Evolutionary conservation across 2,329 filamentous ascomycete genomes (phyloP), one percentile per base, ranked within the genome.

Genomic region (Pestalotiopsis sp.): DNA sequence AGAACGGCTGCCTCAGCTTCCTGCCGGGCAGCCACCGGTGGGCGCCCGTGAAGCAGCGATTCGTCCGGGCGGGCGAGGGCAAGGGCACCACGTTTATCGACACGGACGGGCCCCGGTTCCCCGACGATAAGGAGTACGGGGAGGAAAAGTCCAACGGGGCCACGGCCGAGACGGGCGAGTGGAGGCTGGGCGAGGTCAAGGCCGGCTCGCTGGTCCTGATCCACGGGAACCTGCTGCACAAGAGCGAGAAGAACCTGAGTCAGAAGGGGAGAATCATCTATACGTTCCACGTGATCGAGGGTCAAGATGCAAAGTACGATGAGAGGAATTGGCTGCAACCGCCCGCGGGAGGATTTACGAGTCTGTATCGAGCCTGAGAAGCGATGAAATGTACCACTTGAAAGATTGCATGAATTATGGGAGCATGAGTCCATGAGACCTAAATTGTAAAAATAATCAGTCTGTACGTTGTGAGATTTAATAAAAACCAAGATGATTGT

Each of bases 251-350:
- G 85, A 99, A 99, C 79, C 87, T 89, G 68, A 97, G 95, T 78
- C 82, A 87, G 72, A 95, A 93, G 84, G 94, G 95, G 25, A 87
- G 95, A 73, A 97, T 96, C 78, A 97, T 98, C 67, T 99, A 98
- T 81, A 98, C 96, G 0, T 99, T 98, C 79, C 96, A 99, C 83
- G 89, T 97, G 69, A 98, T 98, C 76, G 96, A 98, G 82, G 93
- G 92, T 0, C 88, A 92, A 23, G 86, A 81, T 0, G 84, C 90
- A 58, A 84, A 83, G 67, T 99, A 98, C 80, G 96, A 98, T 80
- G 87, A 87, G 81, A 86, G 87, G 81, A 99, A 99, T 81, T 98
- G 96, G 96, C 81, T 99, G 79, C 95, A 98, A 83, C 94, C 95
- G 69, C 92, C 94, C 0, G 83, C 85, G 56, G 88, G 88, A 57